Base-by-base conservation (phyloP, 768 basidiomycete genomes). In the Russula foetens region DNA sequence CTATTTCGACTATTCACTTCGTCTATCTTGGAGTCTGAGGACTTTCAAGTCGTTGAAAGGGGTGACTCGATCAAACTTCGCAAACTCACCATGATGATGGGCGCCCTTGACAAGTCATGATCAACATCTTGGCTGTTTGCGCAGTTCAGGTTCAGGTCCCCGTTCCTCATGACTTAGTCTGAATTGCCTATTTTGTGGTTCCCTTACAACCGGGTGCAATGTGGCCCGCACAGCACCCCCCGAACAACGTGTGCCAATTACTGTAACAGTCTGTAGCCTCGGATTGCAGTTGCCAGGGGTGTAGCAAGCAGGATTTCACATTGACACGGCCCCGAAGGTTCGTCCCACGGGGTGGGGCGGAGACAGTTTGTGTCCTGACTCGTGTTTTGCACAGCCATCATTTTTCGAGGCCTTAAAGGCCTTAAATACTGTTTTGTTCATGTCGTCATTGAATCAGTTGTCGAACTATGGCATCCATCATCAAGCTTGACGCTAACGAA, bases 401-500 rank as follows among this genome's bases (percentile, higher is more conserved):
- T 15, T 1, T 14, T 38, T 6, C 4, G 38, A 4, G 19, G 35
- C 35, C 28, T 44, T 38, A 50, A 45, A 15, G 41, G 14, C 7
- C 26, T 44, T 38, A 50, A 45, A 15, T 31, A 9, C 7, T n/a
- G 12, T 2, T 19, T 23, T 12, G 28, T n/a, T 5, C 12, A n/a
- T 6, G 38, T 31, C n/a, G 26, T 35, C 31, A 33, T 29, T 21
- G 19, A 35, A 24, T 7, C 35, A 14, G 9, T 28, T 50, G n/a
- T 33, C 26, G 8, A 43, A 19, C 44, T 8, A 58, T 62, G 61
- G 47, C 56, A 11, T 35, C 51, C 28, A 53, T 43, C 51, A 52
- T 58, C 56, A 58, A 23, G 39, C 56, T 62, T 23, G 44, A 62
- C n/a, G 61, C 61, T n/a, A 67, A 73, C 15, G 75, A 79, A 0